A percentile compares a stretch with the other conserved stretches of the same genome.
phyloP scores from a whole-genome alignment of 768 basidiomycete species.

The Tephrocybe sp. region DNA sequence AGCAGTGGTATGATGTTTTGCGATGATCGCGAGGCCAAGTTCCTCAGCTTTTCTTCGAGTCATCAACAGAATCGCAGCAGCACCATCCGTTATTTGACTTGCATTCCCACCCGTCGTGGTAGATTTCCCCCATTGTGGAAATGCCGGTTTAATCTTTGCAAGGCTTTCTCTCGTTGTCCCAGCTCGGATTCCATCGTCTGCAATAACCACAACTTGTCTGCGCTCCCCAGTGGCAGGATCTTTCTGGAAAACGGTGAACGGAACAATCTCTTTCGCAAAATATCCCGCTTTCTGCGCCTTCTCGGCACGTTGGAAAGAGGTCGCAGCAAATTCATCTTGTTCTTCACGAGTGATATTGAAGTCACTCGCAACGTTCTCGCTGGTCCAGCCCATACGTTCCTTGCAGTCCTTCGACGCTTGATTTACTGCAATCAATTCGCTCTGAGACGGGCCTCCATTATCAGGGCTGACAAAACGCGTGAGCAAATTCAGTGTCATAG shows the following conservation, averaged over 20 bases:
- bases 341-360: slow-evolving; percentile 69
- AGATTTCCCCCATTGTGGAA: slow-evolving; percentile 76
- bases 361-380: slow-evolving; percentile 79
- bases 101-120: slow-evolving; percentile 86
- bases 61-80: slow-evolving; percentile 82
- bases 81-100: slow-evolving; percentile 82
- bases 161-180: slow-evolving; percentile 69
- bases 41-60: slow-evolving; percentile 73
- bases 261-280: slow-evolving; percentile 71
- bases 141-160: slow-evolving; percentile 66
- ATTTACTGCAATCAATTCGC: slow-evolving; percentile 58
- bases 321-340: slow-evolving; percentile 73
- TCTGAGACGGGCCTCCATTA: slow-evolving; percentile 54
- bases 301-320: slow-evolving; percentile 79
- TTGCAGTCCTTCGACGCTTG: slow-evolving; percentile 56
- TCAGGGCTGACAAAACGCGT: slow-evolving; percentile 49
- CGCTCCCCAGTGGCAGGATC: slow-evolving; percentile 54
- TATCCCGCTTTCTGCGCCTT: slow-evolving; percentile 63
- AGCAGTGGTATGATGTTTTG: slow-evolving; percentile 72
- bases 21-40: slow-evolving; percentile 70
- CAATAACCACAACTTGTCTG: slow-evolving; percentile 49
- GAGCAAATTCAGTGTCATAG: too few relatives aligned
- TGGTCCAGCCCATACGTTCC: slow-evolving; percentile 87
- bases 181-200: slow-evolving; percentile 78
- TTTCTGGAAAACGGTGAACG: slow-evolving; percentile 64